A percentile compares a stretch with the other conserved stretches of the same genome.
These are phyloP conservation scores for Cochlearia excelsa DNA, from an alignment of 345 rosid species.

Conservation along the genomic window DNA sequence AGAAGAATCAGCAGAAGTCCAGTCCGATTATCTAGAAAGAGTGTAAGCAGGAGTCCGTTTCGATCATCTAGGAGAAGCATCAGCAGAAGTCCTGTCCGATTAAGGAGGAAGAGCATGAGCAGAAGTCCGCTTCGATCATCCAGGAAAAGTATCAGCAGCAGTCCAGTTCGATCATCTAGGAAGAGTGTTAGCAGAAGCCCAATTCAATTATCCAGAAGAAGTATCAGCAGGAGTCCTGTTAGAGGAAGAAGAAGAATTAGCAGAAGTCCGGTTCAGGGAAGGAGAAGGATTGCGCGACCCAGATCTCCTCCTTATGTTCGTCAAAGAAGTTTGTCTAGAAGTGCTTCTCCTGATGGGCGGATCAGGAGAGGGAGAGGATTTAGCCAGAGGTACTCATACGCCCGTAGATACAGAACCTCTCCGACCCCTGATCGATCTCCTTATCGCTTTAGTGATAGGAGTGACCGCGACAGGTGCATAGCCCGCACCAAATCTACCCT, in stretches of 20 bases:
- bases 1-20: slow-evolving; percentile 59
- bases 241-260: slow-evolving; percentile 58
- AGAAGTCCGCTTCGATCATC: slow-evolving; percentile 38
- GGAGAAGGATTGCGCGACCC: slow-evolving; percentile 49
- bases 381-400: slow-evolving; percentile 81
- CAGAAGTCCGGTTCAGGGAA: slow-evolving; percentile 55
- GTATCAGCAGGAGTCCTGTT: slow-evolving; percentile 59
- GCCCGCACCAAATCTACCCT: background rate
- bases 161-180: slow-evolving; percentile 43
- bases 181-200: slow-evolving; percentile 26
- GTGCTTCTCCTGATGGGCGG: slow-evolving; percentile 77
- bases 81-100: slow-evolving; percentile 43
- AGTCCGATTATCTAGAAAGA: slow-evolving; percentile 40
- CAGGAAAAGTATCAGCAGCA: slow-evolving; percentile 31
- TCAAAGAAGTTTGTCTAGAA: slow-evolving; percentile 76
- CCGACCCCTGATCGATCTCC: slow-evolving; percentile 93
- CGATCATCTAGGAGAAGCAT: slow-evolving; percentile 36
- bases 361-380: slow-evolving; percentile 93
- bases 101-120: slow-evolving; percentile 41
- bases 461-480: slow-evolving; percentile 69
- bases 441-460: slow-evolving; percentile 59
- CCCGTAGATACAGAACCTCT: slow-evolving; percentile 76
- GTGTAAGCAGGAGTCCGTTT: slow-evolving; percentile 43
- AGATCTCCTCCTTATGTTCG: slow-evolving; percentile 63
- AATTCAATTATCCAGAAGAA: slow-evolving; percentile 38